Evolutionary conservation across 306 rosid genomes (phyloP), one percentile per base, ranked within the genome.

Genomic region (Malus fusca): DNA sequence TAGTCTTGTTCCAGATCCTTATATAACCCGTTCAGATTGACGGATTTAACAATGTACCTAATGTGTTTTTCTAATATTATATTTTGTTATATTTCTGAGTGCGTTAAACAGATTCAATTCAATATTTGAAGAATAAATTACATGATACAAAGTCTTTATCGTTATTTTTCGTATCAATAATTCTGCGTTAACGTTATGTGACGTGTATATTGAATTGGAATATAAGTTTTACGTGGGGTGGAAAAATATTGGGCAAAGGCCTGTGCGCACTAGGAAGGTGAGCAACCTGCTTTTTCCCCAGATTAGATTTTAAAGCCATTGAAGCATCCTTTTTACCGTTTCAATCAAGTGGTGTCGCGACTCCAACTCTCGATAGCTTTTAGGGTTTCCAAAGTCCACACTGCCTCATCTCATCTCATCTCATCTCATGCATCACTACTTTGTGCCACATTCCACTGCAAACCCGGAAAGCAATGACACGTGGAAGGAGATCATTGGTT

Each of bases 301-400:
- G 70, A 69, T 17, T 26, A 37, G 42, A 37, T 37, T 6, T 37
- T 37, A 35, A 35, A 78, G 59, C 62, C 31, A 22, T 7, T 3
- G 19, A 8, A 40, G 56, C 62, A 13, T 56, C 56, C 8, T 62
- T 68, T 80, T 61, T 69, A 35, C 68, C 40, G 69, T 25, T 51
- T 80, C 69, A 70, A 28, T 55, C 73, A 28, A 77, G 78, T 77
- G 55, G 55, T 6, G 6, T 15, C 55, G 55, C 74, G 82, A 77
- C 79, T 76, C 59, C 19, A 71, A 62, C 63, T 62, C 43, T 60
- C 43, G 56, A 63, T 71, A 64, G 72, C 80, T 80, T 81, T 80
- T 63, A 15, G 44, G 48, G 8, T 51, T 51, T 43, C n/a, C 55
- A 46, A 61, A 61, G 70, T 59, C 73, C 63, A 78, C 68, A 25